These are phyloP conservation scores for Aspergillus sclerotialis DNA, from an alignment of 2,329 filamentous ascomycete genomes.

Conservation along the genomic window DNA sequence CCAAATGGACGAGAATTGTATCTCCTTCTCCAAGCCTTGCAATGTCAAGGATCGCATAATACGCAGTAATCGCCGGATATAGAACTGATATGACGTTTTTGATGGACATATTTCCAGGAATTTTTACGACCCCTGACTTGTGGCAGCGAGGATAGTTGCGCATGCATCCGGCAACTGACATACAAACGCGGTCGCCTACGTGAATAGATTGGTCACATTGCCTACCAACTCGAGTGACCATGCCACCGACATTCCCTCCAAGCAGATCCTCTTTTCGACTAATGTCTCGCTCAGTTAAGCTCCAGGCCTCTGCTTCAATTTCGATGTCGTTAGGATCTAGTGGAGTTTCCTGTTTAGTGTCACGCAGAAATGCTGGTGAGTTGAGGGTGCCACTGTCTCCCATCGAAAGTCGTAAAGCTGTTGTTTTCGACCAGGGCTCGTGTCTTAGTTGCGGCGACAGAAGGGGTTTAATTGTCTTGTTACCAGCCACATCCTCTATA, in stretches of 20 bases:
- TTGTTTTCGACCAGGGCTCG: slow-evolving; percentile 1
- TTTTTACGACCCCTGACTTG: slow-evolving; percentile 2
- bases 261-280: slow-evolving; percentile 5
- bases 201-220: slow-evolving; percentile 5
- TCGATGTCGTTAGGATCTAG: slow-evolving; percentile 13
- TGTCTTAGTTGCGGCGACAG: slow-evolving; percentile 1
- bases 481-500: slow-evolving; percentile 5
- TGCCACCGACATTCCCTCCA: slow-evolving; percentile 8
- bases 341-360: slow-evolving; percentile 1
- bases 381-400: not conserved
- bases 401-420: not conserved
- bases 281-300: slow-evolving; percentile 16
- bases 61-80: slow-evolving; percentile 7
- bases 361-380: slow-evolving; percentile 1
- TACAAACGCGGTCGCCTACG: slow-evolving; percentile 10
- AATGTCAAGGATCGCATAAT: slow-evolving; percentile 11
- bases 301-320: slow-evolving; percentile 15
- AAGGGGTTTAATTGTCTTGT: slow-evolving; percentile 1
- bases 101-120: slow-evolving; percentile 2
- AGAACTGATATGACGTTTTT: slow-evolving; percentile 5
- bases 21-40: slow-evolving; percentile 11
- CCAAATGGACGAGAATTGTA: slow-evolving; percentile 12
- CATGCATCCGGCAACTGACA: slow-evolving; percentile 3
- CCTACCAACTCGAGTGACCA: slow-evolving; percentile 10
- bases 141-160: slow-evolving; percentile 5